phyloP scores from a whole-genome alignment of 768 basidiomycete species.

The Termitomyces eurrhizus region DNA sequence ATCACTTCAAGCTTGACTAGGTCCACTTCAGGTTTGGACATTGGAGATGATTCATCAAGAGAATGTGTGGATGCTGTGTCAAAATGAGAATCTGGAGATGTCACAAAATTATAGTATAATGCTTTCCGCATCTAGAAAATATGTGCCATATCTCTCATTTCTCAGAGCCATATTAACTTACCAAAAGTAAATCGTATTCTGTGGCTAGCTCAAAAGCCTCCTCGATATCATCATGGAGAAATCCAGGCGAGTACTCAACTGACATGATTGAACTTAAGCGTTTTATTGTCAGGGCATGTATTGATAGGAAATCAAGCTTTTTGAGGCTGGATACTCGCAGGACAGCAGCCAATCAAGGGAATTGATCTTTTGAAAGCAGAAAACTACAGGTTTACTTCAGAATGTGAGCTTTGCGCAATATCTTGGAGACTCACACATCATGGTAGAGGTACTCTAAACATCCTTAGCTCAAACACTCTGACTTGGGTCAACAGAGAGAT shows the following conservation, averaged over 20 bases:
- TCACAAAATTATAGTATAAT: constrained; percentile 61
- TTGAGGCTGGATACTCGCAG: constrained; percentile 53
- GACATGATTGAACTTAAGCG: constrained; percentile 47
- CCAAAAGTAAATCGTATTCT: constrained; percentile 42
- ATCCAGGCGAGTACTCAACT: constrained; percentile 39
- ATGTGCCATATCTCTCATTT: not conserved
- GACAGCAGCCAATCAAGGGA: constrained; percentile 47
- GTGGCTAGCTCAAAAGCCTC: constrained; percentile 52
- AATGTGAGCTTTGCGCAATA: not conserved
- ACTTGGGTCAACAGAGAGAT: constrained; percentile 31
- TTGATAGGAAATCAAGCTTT: constrained; percentile 52
- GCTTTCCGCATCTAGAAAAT: constrained; percentile 53
- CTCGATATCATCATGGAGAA: constrained; percentile 39
- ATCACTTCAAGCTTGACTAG: not conserved
- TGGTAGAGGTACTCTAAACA: constrained; percentile 67
- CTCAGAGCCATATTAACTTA: constrained; percentile 28
- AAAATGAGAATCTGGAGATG: constrained; percentile 20
- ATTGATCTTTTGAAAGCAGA: constrained; percentile 37
- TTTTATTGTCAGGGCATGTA: constrained; percentile 43
- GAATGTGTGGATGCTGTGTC: constrained; percentile 6
- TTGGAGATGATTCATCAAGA: not conserved
- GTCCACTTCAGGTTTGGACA: constrained; percentile 9
- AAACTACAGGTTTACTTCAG: constrained; percentile 32
- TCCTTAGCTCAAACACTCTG: constrained; percentile 39
- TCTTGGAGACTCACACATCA: constrained; percentile 47